Base-by-base conservation (phyloP, 768 basidiomycete species). In the Suillus cothurnatus region DNA sequence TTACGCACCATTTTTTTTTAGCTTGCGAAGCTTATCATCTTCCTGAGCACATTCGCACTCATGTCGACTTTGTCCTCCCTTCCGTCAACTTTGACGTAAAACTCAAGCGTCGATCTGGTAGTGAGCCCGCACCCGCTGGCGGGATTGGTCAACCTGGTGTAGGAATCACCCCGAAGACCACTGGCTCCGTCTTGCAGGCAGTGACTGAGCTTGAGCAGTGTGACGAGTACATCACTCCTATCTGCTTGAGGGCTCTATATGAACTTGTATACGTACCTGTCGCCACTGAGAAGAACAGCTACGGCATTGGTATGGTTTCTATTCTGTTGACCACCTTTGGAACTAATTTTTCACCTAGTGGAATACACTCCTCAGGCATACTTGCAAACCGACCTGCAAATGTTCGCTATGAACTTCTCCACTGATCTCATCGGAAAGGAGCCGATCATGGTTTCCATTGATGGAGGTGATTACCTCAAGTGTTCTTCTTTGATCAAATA, bases 321-420 rank as follows among this genome's bases (percentile, higher is more conserved):
- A 12, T 58, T 34, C 57, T 14, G 45, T 38, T 23, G 12, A 21
- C 17, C 62, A 47, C 60, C 3, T 41, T 12, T 39, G 19, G 41
- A 67, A 28, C 53, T 41, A 58, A 21, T 47, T 7, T 2, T 41
- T 52, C n/a, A n/a, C 39, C 6, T 64, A 77, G 77, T 72, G 61
- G 79, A 80, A 61, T 80, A 72, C 63, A 72, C 76, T 6, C 79
- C 79, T 12, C 67, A 74, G 62, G 71, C 65, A 53, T 78, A 71
- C 59, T 59, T 77, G 28, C 65, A 68, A 15, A 68, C 69, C 21
- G 79, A 79, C 63, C 45, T 78, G n/a, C 47, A 77, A 23, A 64
- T 80, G 74, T 80, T 79, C 45, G 76, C 77, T 49, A 67, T 59
- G 38, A 73, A 73, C 53, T 79, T 69, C 61, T 4, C 62, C 9